Percentiles rank a stretch among this genome's conserved stretches.
These are phyloP conservation scores for Triticum monococcum DNA, from an alignment of 176 grass and related monocot genomes.

Conservation along the genomic window DNA sequence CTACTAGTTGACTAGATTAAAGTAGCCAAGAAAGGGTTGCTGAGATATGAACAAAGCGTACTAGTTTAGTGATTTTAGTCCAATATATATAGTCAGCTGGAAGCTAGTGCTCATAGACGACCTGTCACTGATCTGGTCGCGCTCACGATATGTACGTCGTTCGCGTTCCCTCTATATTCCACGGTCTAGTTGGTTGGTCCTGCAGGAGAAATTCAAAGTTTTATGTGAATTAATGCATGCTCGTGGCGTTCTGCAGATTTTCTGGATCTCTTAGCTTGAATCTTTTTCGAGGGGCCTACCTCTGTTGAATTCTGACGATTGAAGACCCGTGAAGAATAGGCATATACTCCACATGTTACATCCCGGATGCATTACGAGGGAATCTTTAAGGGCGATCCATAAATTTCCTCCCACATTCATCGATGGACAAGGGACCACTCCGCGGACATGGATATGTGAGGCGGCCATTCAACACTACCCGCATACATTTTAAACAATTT, in stretches of 20 bases:
- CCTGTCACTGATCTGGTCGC: neutral
- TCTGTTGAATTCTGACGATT: conserved; percentile 27
- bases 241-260: neutral
- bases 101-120: conserved; percentile 34
- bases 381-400: no score
- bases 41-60: conserved; percentile 15
- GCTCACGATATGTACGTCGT: neutral
- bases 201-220: conserved; percentile 35
- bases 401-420: no score
- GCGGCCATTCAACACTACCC: no score
- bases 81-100: conserved; percentile 27
- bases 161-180: conserved; percentile 10
- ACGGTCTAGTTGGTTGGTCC: conserved; percentile 31
- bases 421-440: no score
- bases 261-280: neutral
- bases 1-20: conserved; percentile 10
- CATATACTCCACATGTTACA: no score
- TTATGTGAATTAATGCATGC: neutral
- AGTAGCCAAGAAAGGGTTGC: conserved; percentile 18
- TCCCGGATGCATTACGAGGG: no score
- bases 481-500: no score
- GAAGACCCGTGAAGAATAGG: neutral
- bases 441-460: no score
- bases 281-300: neutral
- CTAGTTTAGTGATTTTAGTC: neutral